Evolutionary conservation across 768 basidiomycete genomes (phyloP).

Genomic region (Collybiopsis luxurians): DNA sequence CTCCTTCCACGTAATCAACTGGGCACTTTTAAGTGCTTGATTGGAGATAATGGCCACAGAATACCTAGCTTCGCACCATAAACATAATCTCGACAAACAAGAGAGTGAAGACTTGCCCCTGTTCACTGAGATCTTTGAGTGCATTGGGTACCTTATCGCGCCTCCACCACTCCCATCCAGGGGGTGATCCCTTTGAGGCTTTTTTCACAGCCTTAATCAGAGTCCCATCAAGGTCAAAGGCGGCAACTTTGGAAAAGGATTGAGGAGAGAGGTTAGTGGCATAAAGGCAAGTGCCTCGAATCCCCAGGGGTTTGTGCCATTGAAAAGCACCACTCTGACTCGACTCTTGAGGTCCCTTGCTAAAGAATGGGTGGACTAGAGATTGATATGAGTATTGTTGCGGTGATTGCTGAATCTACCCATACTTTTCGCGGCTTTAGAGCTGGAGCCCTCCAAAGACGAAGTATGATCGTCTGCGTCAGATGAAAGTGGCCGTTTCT

Average conservation of each 20-base stretch:
- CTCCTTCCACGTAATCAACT: slow-evolving; percentile 50
- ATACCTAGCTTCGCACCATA: slow-evolving; percentile 32
- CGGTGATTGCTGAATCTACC: too few relatives aligned
- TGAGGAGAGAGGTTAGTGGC: slow-evolving; percentile 27
- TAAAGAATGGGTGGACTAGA: slow-evolving; percentile 33
- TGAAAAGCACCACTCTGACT: slow-evolving; percentile 6
- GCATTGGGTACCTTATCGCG: slow-evolving; percentile 39
- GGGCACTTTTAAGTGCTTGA: slow-evolving; percentile 40
- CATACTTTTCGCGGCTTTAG: not conserved
- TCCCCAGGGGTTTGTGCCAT: slow-evolving; percentile 25
- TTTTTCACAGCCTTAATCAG: slow-evolving; percentile 43
- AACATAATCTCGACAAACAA: not conserved
- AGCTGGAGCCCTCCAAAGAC: not conserved
- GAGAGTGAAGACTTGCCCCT: slow-evolving; percentile 38
- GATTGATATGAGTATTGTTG: slow-evolving; percentile 3
- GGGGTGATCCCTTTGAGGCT: not conserved
- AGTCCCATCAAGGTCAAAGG: slow-evolving; percentile 71
- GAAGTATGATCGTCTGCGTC: too few relatives aligned
- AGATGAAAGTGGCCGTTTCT: too few relatives aligned
- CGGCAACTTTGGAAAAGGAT: slow-evolving; percentile 43
- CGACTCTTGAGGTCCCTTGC: slow-evolving; percentile 16
- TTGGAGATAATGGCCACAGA: slow-evolving; percentile 62
- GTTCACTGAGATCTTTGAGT: slow-evolving; percentile 41
- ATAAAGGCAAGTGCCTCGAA: slow-evolving; percentile 32
- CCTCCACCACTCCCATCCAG: slow-evolving; percentile 49